phyloP scores from a whole-genome alignment of 768 basidiomycete genomes.

The Russula abietina region DNA sequence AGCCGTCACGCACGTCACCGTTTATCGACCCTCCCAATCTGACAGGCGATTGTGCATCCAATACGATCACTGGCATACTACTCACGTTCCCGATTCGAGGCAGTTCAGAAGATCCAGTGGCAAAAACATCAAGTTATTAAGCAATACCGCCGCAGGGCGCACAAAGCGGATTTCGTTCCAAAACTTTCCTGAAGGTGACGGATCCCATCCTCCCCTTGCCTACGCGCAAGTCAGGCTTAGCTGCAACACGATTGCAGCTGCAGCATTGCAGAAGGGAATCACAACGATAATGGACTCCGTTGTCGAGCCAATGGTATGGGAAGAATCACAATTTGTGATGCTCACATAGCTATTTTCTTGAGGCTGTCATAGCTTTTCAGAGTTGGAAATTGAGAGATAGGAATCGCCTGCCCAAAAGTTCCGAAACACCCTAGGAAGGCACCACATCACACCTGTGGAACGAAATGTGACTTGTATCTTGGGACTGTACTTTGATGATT shows the following conservation, averaged over 20 bases:
- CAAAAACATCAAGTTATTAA: conserved; percentile 97
- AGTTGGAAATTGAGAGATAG: conserved; percentile 92
- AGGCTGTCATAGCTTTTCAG: conserved; percentile 86
- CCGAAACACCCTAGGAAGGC: too few species aligned
- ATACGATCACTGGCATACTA: too few species aligned
- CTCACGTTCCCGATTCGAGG: too few species aligned
- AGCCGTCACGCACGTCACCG: too few species aligned
- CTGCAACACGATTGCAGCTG: too few species aligned
- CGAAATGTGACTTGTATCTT: too few species aligned
- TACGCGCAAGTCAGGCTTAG: too few species aligned
- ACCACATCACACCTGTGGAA: too few species aligned
- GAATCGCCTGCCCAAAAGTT: conserved; percentile 61
- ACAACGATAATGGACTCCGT: conserved; percentile 83
- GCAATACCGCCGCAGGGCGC: conserved; percentile 84
- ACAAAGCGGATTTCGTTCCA: conserved; percentile 69
- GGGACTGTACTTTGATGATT: background rate
- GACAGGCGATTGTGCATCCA: conserved; percentile 28
- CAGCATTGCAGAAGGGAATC: conserved; percentile 55
- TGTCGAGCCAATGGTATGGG: conserved; percentile 59
- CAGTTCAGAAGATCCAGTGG: conserved; percentile 52
- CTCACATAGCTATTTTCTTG: too few species aligned
- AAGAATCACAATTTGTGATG: background rate
- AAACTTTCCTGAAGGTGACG: conserved; percentile 89
- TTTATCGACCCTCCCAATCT: too few species aligned
- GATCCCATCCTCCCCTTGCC: too few species aligned